A percentile compares a stretch with the other conserved stretches of the same genome.
These are phyloP conservation scores for Acanthamoeba triangularis DNA, from an alignment of 208 protist genomes.

Conservation along the genomic window DNA sequence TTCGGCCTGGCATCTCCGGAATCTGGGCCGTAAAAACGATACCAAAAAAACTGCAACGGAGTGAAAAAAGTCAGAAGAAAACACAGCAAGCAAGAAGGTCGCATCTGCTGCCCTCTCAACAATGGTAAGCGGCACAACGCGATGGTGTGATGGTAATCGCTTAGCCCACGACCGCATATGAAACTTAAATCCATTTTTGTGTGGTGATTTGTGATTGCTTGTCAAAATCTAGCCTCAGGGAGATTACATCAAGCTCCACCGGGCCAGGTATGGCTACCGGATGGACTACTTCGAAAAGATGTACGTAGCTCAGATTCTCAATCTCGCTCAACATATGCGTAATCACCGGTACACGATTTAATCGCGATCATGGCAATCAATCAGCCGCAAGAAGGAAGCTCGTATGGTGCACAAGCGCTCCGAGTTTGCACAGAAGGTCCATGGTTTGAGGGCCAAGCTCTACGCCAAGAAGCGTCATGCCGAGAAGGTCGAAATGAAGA, in stretches of 20 bases:
- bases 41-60: background rate
- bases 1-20: background rate
- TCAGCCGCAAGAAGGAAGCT: constrained; percentile 98
- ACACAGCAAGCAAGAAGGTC: background rate
- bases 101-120: background rate
- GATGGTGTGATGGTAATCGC: background rate
- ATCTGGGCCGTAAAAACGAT: background rate
- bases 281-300: constrained; percentile 98
- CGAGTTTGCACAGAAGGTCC: constrained; percentile 96
- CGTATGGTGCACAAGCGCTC: constrained; percentile 96
- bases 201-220: background rate
- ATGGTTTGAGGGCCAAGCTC: constrained; percentile 99
- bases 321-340: background rate
- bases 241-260: constrained; percentile 99
- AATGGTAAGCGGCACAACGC: background rate
- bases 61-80: constrained; percentile 27
- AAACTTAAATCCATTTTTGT: background rate
- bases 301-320: background rate
- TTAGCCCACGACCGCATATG: background rate
- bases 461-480: constrained; percentile 98
- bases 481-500: constrained; percentile 99
- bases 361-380: background rate
- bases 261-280: constrained; percentile 98
- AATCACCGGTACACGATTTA: background rate
- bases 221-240: constrained; percentile 95